Base-by-base conservation (phyloP, 805 yeast genomes). In the Sungouiozyma ichnusensis region DNA sequence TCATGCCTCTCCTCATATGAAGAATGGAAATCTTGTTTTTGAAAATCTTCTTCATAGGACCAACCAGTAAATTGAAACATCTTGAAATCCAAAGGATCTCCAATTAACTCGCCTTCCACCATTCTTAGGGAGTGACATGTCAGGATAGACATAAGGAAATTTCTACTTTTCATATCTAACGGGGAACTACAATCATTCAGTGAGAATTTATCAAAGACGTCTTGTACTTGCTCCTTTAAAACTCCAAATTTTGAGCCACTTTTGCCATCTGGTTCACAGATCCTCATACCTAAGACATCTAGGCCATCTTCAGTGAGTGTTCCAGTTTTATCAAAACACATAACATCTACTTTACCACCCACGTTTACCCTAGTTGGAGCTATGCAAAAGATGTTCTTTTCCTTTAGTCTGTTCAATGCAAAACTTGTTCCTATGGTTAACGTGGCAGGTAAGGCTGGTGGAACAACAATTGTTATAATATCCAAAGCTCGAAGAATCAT, bases 381-480 rank as follows among this genome's bases (percentile, higher is more conserved):
- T 43, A 90, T 90, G 61, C 98, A 92, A 53, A 80, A 92, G 1
- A 94, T 79, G 34, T 74, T 67, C 45, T 74, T 73, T 45, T 71
- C 64, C 47, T 85, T 78, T 47, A 92, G 67, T 47, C 97, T 71
- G 24, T 77, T 69, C 19, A 92, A 64, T 0, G 98, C 95, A 67
- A 92, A 88, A 49, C 90, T 85, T 0, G 97, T 88, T 16, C 98
- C 99, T 45, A 92, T 90, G 0, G 98, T 87, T 46, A 92, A 67
- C 0, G 99, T 92, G 0, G 98, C 98, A 0, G 99, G 99, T 36
- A 92, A 70, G 0, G 98, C 98, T 1, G 99, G 99, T 1, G 99
- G 99, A 1, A 92, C 96, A 5, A 92, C 98, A 58, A 92, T 87
- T 0, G 99, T 92, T 42, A 92, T 81, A 40, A 92, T 76, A 64